Evolutionary conservation across 1,284 basidiomycete genomes (phyloP), one percentile per base, ranked within the genome.

Genomic region (Inonotus hispidus): DNA sequence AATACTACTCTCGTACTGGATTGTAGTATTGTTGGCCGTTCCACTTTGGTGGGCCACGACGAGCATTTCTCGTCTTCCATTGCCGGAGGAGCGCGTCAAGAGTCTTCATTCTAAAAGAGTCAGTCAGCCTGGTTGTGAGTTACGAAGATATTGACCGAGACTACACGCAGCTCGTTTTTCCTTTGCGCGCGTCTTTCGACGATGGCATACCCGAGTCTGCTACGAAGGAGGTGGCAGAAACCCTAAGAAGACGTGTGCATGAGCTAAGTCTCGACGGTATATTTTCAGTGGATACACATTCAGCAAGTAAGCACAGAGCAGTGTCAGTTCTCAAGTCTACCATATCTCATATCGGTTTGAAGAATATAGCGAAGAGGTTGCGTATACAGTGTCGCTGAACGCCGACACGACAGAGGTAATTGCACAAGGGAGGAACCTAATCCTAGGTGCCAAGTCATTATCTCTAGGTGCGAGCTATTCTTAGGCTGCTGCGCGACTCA

Each of bases 31-130:
- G 23, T 73, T 91, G 6, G 85, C 87, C 1, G 61, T 92, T 19
- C 94, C 94, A 3, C 79, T 91, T 50, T 97, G 94, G 94, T 96
- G 91, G 92, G 79, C 77, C 52, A 87, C 90, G 23, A 96, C 94
- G 2, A 90, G 88, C 64, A 94, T 96, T 43, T 82, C 93, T 70
- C 82, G 93, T 32, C 79, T 90, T 14, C 77, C 87, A 0, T 74
- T 96, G 16, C 92, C 93, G 1, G 76, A 78, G n/a, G 72, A 74
- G 58, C 80, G 82, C 41, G 85, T 94, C 32, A 72, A 74, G 46
- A 75, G 75, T n/a, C 80, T 84, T 67, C 72, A 78, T 25, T 72
- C 74, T 47, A 79, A 70, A 64, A 63, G 73, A 67, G 73, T 73
- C 53, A 58, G 58, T 50, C 38, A 19, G 13, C 39, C 16, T 56